phyloP scores from a whole-genome alignment of 2,329 filamentous ascomycete species.

The Ceratocystiopsis sp. region DNA sequence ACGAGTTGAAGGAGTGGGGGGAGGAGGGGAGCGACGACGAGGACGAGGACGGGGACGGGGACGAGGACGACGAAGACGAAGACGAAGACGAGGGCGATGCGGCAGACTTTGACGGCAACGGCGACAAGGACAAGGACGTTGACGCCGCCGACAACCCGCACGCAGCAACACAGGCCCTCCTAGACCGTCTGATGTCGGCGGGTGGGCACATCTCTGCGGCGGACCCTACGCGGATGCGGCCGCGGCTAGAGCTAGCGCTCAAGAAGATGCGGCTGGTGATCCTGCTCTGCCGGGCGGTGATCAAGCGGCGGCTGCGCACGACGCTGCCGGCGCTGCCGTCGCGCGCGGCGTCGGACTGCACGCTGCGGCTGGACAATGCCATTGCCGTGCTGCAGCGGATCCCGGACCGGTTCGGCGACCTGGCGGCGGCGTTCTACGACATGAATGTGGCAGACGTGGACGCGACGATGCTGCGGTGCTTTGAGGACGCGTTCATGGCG shows the following conservation, averaged over 20 bases:
- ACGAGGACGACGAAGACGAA: conserved; percentile 17
- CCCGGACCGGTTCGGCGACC: conserved; percentile 51
- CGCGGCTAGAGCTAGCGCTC: conserved; percentile 45
- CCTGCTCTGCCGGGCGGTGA: conserved; percentile 50
- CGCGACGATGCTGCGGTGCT: conserved; percentile 38
- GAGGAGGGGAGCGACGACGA: conserved; percentile 47
- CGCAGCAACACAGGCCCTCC: conserved; percentile 32
- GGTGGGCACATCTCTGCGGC: conserved; percentile 43
- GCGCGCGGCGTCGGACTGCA: conserved; percentile 13
- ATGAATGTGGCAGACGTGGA: conserved; percentile 43
- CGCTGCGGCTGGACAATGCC: conserved; percentile 35
- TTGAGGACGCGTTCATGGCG: conserved; percentile 38
- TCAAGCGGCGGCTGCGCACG: conserved; percentile 54
- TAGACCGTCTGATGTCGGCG: conserved; percentile 50
- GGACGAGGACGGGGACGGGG: conserved; percentile 28
- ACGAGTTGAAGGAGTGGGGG: conserved; percentile 78
- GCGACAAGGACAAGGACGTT: conserved; percentile 2
- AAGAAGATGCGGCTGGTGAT: conserved; percentile 50
- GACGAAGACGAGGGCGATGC: conserved; percentile 13
- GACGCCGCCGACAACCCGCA: conserved; percentile 15
- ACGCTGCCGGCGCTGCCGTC: conserved; percentile 29
- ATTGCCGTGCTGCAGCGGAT: conserved; percentile 39
- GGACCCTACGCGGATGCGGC: conserved; percentile 46
- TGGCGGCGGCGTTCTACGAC: conserved; percentile 58
- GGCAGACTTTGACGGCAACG: conserved; percentile 6